Percentiles rank a stretch among this genome's conserved stretches.
These are phyloP conservation scores for Penstemon newberryi DNA, from an alignment of 257 asterid genomes.

Conservation along the genomic window DNA sequence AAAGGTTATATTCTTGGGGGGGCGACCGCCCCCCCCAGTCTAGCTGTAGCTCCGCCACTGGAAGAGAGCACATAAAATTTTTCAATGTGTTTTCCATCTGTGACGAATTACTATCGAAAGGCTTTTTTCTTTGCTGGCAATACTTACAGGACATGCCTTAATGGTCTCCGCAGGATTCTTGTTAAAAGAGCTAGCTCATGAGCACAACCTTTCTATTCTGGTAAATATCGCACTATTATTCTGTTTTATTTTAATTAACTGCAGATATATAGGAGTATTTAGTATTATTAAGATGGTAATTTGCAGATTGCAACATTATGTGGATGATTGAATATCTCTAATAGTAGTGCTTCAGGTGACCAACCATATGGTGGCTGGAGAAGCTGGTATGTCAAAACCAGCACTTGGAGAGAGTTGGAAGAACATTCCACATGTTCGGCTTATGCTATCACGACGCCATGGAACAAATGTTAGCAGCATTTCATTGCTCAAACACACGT, in stretches of 20 bases:
- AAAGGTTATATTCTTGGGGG: too few relatives aligned
- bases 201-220: constrained; percentile 64
- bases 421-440: constrained; percentile 78
- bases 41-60: too few relatives aligned
- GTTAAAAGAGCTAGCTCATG: constrained; percentile 76
- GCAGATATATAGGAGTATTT: too few relatives aligned
- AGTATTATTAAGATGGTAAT: background rate
- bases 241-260: background rate
- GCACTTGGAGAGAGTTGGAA: constrained; percentile 96
- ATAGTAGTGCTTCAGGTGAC: constrained; percentile 53
- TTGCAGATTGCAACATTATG: background rate
- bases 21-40: too few relatives aligned
- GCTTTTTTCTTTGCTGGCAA: constrained; percentile 20
- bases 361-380: constrained; percentile 88
- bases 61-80: background rate
- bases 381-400: constrained; percentile 67
- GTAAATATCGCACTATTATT: constrained; percentile 40
- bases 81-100: constrained; percentile 1
- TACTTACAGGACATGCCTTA: constrained; percentile 65
- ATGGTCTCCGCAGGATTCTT: constrained; percentile 72
- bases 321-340: background rate
- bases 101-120: constrained; percentile 21
- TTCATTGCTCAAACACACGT: constrained; percentile 70
- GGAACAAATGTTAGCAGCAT: constrained; percentile 43
- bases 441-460: constrained; percentile 50